These are phyloP conservation scores for Irpex rosettiformis DNA, from an alignment of 1,284 basidiomycete genomes.

Conservation along the genomic window DNA sequence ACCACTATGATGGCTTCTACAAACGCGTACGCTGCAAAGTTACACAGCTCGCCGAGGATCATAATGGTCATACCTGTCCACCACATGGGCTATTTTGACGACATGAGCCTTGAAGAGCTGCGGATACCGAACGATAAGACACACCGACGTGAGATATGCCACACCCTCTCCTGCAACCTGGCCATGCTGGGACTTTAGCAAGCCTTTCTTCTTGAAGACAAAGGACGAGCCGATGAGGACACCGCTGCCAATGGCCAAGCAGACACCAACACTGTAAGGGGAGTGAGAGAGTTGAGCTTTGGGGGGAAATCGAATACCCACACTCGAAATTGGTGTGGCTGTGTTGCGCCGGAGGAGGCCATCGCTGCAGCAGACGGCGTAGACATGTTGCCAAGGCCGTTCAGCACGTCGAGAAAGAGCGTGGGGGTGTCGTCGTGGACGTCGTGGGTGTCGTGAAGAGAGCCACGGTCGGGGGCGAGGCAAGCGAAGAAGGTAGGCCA, in stretches of 20 bases:
- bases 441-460: not conserved
- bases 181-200: conserved; percentile 39
- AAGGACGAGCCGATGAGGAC: conserved; percentile 59
- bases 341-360: conserved; percentile 3
- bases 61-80: conserved; percentile 50
- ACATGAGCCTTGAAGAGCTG: not conserved
- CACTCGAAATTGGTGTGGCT: conserved; percentile 17
- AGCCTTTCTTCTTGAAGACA: conserved; percentile 60
- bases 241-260: conserved; percentile 51
- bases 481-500: not conserved
- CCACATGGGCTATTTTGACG: conserved; percentile 38
- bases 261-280: conserved; percentile 22
- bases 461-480: not conserved
- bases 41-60: conserved; percentile 38
- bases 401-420: conserved; percentile 21
- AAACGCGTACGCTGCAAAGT: conserved; percentile 38
- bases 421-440: conserved; percentile 20
- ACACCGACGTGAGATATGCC: conserved; percentile 54
- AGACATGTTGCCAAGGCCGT: not conserved
- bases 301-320: conserved; percentile 2
- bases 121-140: conserved; percentile 13
- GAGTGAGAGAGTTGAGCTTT: not conserved
- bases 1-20: conserved; percentile 49
- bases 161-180: conserved; percentile 59
- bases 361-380: conserved; percentile 6